Evolutionary conservation across 768 basidiomycete genomes (phyloP), one percentile per base, ranked within the genome.

Genomic region (Mrakia gelida): DNA sequence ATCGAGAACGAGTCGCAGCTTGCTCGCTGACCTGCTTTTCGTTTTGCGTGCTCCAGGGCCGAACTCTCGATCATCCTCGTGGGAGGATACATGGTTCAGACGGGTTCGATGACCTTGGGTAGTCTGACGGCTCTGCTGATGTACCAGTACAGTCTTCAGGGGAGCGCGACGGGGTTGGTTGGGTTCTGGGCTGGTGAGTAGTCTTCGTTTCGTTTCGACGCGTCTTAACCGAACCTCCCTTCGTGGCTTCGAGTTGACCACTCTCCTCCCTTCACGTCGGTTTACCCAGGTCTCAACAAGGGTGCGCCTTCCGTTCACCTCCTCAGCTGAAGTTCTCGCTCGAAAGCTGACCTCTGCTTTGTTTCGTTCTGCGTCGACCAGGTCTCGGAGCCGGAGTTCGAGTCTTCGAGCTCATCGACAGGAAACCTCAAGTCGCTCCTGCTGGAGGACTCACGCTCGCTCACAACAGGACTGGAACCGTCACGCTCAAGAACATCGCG

Each of bases 341-440:
- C 49, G 3, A 5, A 38, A 7, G 67, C 67, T 70, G 41, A 73
- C 30, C 10, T 49, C 4, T 54, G 3, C 49, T 32, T 43, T 10
- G 52, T 52, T 15, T 43, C 38, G 56, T 61, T 74, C 9, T 13
- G 8, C 49, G 2, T 52, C n/a, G 11, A 10, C 15, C 52, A 73
- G 78, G 78, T 38, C 74, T 79, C 43, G 78, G 78, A 56, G 78
- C 78, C 9, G 78, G 78, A 52, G 73, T 75, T 23, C 78, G 78
- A 43, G 78, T 79, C 30, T 79, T 79, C 49, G 78, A 75, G 28
- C 56, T 79, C 45, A 75, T 79, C 61, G 78, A 79, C n/a, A 34
- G 75, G 13, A 75, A 79, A 63, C 78, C 78, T 16, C 78, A 79
- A 41, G 71, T 79, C 30, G 41, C 54, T 18, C 75, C 78, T n/a